A percentile compares a stretch with the other conserved stretches of the same genome.
phyloP scores from a whole-genome alignment of 2,329 filamentous ascomycete genomes.

The Sordariomycetes sp. region DNA sequence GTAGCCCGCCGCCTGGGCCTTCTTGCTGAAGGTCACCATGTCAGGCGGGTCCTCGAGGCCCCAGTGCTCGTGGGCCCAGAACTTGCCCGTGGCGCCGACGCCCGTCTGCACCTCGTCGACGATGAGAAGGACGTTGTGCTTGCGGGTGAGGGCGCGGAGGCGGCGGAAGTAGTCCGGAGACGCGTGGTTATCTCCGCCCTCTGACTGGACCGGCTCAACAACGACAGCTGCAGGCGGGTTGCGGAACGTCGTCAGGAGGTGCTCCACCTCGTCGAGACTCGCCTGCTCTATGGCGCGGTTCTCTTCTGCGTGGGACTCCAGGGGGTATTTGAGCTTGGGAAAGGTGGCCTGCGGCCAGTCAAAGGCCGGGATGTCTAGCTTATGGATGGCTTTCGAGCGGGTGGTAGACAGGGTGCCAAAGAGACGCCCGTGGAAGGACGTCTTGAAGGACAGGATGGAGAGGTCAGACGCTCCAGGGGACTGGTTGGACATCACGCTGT shows the following conservation, averaged over 20 bases:
- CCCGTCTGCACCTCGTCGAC: conserved; percentile 81
- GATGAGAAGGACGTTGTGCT: conserved; percentile 62
- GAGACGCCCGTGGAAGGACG: conserved; percentile 70
- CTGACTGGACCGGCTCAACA: conserved; percentile 72
- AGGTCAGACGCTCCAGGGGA: conserved; percentile 62
- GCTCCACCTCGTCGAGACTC: conserved; percentile 64
- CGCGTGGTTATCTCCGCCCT: conserved; percentile 78
- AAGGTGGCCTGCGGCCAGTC: conserved; percentile 81
- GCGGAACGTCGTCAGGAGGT: conserved; percentile 55
- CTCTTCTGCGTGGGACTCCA: conserved; percentile 57
- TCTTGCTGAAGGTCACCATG: conserved; percentile 85
- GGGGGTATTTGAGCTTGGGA: conserved; percentile 66
- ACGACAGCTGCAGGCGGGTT: conserved; percentile 64
- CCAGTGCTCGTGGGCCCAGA: conserved; percentile 87
- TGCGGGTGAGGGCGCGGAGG: conserved; percentile 60
- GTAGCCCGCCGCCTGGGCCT: conserved; percentile 76
- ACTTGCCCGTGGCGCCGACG: conserved; percentile 75
- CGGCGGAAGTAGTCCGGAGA: conserved; percentile 69
- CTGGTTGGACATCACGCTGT: conserved; percentile 60
- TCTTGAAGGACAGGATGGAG: conserved; percentile 69
- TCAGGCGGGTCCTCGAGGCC: conserved; percentile 60
- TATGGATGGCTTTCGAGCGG: conserved; percentile 74
- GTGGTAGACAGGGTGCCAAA: conserved; percentile 72
- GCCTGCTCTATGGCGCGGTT: conserved; percentile 63
- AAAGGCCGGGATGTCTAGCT: conserved; percentile 79